Base-by-base conservation (phyloP, 768 basidiomycete genomes). In the Mrakia gelida region DNA sequence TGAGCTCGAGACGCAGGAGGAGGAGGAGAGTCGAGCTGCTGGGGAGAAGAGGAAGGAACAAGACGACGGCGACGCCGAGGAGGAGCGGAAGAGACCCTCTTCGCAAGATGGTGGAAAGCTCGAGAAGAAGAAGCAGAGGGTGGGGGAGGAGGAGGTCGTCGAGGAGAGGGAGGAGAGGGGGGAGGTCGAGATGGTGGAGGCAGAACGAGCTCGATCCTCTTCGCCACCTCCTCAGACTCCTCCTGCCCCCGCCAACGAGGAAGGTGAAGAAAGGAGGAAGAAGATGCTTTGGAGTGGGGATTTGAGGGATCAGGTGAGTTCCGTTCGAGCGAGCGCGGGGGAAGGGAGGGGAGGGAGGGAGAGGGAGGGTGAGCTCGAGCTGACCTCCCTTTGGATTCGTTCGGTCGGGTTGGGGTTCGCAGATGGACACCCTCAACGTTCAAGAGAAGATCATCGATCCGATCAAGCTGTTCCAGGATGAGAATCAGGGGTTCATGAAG, bases 221-320 rank as follows among this genome's bases (percentile, higher is more conserved):
- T 11, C 41, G 41, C 41, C 41, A 43, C 41, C 41, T 6, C 41
- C 11, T 43, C 6, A 5, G 6, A 43, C 41, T 43, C 41, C 41
- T 43, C 41, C 41, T 43, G 6, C 41, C 11, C 11, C 41, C 11
- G 5, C 41, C 15, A 10, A 45, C 7, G 18, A 38, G 7, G 68
- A 28, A 0, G 41, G 41, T 13, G 28, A 7, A n/a, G 71, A 43
- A 21, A 21, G 49, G 11, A 45, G 9, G 3, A 49, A 49, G 28
- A 43, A 30, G 45, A 73, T 54, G 13, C 28, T 28, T 21, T 34
- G 32, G 62, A 32, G 71, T 73, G 71, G 71, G 49, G 71, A 52
- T 18, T 45, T 32, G 21, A 38, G 45, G n/a, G 45, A 16, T 26
- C 32, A 63, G 45, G 32, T 32, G n/a, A 0, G 23, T 26, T 26